phyloP scores from a whole-genome alignment of 2,329 filamentous ascomycete genomes.

The Paracamarosporium sp. region DNA sequence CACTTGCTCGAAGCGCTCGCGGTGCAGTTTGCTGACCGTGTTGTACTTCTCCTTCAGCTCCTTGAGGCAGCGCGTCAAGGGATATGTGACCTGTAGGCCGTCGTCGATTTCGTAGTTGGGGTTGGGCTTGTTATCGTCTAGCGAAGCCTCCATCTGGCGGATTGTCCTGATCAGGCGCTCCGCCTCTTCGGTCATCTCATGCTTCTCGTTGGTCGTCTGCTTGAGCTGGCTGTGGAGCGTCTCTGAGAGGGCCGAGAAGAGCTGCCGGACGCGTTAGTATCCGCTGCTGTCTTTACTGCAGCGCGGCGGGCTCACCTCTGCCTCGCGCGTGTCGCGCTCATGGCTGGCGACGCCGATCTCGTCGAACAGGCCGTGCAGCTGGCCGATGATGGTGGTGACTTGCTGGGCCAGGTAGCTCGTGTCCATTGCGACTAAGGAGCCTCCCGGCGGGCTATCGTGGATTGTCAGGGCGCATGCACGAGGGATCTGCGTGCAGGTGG shows the following conservation, averaged over 20 bases:
- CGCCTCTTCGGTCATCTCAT: slow-evolving; percentile 87
- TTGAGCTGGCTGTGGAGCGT: slow-evolving; percentile 90
- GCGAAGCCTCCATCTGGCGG: slow-evolving; percentile 89
- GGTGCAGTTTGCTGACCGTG: slow-evolving; percentile 80
- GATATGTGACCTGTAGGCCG: slow-evolving; percentile 79
- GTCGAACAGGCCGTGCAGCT: slow-evolving; percentile 93
- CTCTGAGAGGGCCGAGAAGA: slow-evolving; percentile 90
- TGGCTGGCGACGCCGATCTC: slow-evolving; percentile 95
- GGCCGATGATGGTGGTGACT: slow-evolving; percentile 90
- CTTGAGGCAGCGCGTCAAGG: slow-evolving; percentile 80
- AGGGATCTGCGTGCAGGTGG: slow-evolving; percentile 28
- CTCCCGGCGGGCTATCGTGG: slow-evolving; percentile 34
- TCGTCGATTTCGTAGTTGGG: slow-evolving; percentile 72
- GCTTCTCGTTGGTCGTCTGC: slow-evolving; percentile 85
- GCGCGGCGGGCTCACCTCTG: slow-evolving; percentile 70
- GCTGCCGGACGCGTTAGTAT: slow-evolving; percentile 58
- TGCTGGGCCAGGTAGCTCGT: slow-evolving; percentile 92
- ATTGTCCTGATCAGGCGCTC: slow-evolving; percentile 84
- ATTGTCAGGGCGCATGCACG: slow-evolving; percentile 42
- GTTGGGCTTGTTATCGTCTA: slow-evolving; percentile 75
- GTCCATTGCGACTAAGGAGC: slow-evolving; percentile 68
- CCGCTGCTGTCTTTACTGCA: neutral
- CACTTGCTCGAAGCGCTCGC: slow-evolving; percentile 92
- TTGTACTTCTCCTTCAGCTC: slow-evolving; percentile 84
- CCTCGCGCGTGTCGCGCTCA: slow-evolving; percentile 88